Base-by-base conservation (phyloP, 2,329 filamentous ascomycete species). In the Fusarium sp. region DNA sequence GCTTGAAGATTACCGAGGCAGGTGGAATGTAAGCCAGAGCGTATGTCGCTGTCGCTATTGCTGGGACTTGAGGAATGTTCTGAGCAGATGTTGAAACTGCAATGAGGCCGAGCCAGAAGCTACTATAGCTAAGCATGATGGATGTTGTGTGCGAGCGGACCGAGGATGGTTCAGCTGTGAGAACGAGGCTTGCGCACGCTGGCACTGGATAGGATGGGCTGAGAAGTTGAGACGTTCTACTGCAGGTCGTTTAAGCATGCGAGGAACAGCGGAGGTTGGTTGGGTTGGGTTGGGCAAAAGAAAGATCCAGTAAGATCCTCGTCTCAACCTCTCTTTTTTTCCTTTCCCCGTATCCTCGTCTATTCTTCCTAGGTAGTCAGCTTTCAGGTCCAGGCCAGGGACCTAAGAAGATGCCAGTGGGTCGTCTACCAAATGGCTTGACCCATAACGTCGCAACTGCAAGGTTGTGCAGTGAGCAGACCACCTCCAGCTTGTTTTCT, bases 71-170 rank as follows among this genome's bases (percentile, higher is more conserved):
- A 26, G 70, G 63, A 37, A 69, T 62, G 52, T 49, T 57, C 31
- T 70, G 68, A 33, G 71, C 69, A 46, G 61, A 58, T 29, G 66
- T 60, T 52, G 68, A 64, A 42, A 46, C 63, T 50, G 62, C 69
- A 31, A 74, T 38, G 42, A 75, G 58, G 42, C 69, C 61, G 50
- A 75, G 55, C 65, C 62, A 70, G 52, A 75, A 58, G 57, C 67
- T 66, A 52, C 49, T 54, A 60, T 56, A 58, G 41, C 61, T 43
- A 50, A 73, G 58, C 73, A 75, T 75, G 46, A 57, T 70, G 64
- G 33, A 62, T 21, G 58, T 39, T 39, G 26, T 23, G 37, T 49
- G 42, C 41, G 47, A 54, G 18, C 37, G 46, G 31, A 57, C 41
- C 26, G 26, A 18, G 33, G n/a, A 29, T 57, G 56, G 44, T 59